Conservation (phyloP, 1,284 basidiomycete genomes). For the Moniliophthora roreri region DNA sequence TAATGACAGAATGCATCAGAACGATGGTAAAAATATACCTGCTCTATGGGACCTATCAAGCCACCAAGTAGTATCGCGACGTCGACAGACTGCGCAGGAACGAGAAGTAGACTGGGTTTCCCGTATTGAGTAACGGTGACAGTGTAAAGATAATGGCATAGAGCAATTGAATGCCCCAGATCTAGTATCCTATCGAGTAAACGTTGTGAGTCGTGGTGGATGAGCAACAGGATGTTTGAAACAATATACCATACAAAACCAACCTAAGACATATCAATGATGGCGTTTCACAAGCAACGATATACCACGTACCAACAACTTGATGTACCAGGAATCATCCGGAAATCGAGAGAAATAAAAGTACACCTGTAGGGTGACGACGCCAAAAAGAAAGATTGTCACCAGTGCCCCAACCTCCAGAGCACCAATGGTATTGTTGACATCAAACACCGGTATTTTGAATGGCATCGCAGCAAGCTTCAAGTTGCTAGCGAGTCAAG, state of each 20-base stretch:
- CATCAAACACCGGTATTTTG: not conserved
- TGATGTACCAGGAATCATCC: not conserved
- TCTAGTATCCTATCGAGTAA: constrained; percentile 5
- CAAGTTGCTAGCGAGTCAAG: too few relatives aligned
- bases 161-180: not conserved
- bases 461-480: too few relatives aligned
- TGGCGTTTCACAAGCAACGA: not conserved
- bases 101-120: not conserved
- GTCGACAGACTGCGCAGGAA: not conserved
- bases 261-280: not conserved
- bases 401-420: constrained; percentile 1
- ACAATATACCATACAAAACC: not conserved
- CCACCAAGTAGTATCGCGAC: not conserved
- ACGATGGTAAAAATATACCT: not conserved
- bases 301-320: not conserved
- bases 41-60: constrained; percentile 3
- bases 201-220: too few relatives aligned
- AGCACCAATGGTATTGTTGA: not conserved
- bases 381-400: constrained; percentile 2
- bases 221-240: not conserved
- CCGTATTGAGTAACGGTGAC: constrained; percentile 4
- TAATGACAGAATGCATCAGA: not conserved
- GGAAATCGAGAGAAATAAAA: not conserved
- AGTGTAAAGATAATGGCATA: constrained; percentile 5
- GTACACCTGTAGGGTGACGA: not conserved